A percentile compares a stretch with the other conserved stretches of the same genome.
phyloP scores from a whole-genome alignment of 495 filamentous ascomycete genomes.

The Aspergillus cristatus region DNA sequence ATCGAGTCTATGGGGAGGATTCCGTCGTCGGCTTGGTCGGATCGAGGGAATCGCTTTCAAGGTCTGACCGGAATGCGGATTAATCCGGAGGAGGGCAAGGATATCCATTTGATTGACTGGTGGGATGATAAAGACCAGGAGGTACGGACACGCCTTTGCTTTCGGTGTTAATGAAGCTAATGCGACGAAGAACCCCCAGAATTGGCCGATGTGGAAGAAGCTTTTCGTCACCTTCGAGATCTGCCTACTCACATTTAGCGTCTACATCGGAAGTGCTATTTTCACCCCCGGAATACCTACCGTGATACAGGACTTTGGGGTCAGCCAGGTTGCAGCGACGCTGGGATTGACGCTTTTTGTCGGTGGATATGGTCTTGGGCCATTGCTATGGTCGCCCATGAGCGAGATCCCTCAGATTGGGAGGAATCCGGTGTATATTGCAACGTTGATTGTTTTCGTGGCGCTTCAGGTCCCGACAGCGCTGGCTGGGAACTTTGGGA shows the following conservation, averaged over 20 bases:
- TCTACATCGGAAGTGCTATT: slow-evolving; percentile 41
- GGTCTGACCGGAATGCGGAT: slow-evolving; percentile 11
- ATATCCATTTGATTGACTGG: slow-evolving; percentile 26
- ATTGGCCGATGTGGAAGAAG: slow-evolving; percentile 33
- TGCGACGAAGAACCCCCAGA: slow-evolving; percentile 26
- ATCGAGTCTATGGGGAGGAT: not conserved
- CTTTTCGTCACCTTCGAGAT: slow-evolving; percentile 34
- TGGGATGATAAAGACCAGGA: slow-evolving; percentile 23
- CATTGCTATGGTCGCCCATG: slow-evolving; percentile 37
- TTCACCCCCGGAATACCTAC: slow-evolving; percentile 27
- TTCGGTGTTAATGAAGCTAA: not conserved
- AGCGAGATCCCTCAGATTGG: slow-evolving; percentile 39
- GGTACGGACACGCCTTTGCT: slow-evolving; percentile 4
- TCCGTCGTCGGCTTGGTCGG: slow-evolving; percentile 1
- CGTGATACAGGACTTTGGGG: slow-evolving; percentile 28
- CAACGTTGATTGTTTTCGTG: slow-evolving; percentile 38
- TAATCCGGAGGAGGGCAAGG: slow-evolving; percentile 26
- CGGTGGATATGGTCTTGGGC: slow-evolving; percentile 33
- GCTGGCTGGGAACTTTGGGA: slow-evolving; percentile 33
- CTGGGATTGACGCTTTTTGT: slow-evolving; percentile 41
- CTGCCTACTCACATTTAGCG: slow-evolving; percentile 35
- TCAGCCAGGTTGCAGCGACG: slow-evolving; percentile 32
- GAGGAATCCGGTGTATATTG: slow-evolving; percentile 34
- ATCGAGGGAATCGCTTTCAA: slow-evolving; percentile 3
- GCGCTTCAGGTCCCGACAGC: slow-evolving; percentile 38